Evolutionary conservation across 108 stramenopile genomes (phyloP), one percentile per base, ranked within the genome.

Genomic region (Licmophora abbreviata): DNA sequence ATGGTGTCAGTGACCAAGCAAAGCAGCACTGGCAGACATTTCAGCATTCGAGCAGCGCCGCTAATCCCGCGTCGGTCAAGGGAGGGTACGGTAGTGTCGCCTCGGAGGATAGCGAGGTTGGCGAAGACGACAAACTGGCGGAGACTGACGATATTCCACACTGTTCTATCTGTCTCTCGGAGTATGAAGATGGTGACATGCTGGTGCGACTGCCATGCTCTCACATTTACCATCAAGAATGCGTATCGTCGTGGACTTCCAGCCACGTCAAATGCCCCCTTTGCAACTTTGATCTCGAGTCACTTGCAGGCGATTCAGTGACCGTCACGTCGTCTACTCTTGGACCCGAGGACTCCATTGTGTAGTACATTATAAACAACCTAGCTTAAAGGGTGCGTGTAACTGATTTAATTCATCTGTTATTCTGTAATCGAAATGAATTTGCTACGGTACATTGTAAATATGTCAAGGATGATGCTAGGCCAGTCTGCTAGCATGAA

Each of bases 141-240:
- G 68, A 66, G 11, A 29, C 41, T 22, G 38, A 51, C 10, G 70
- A 71, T 43, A 54, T 59, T 22, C 82, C 80, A 28, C 68, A 77
- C 29, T 93, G 92, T 54, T 81, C 79, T 8, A 89, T 93, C 51
- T 93, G 92, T 65, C 61, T 93, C 3, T 70, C 81, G 30, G 92
- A 93, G 35, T 93, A 89, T 54, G 88, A 93, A 66, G 66, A 72
- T 11, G 77, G 77, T 14, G 92, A 89, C 30, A 56, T 49, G 17
- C 51, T 86, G 22, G 74, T 69, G 12, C 50, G 64, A 8, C 53
- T 93, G 22, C 83, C 87, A 3, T 93, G 92, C 48, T 40, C 58
- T 22, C 92, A 93, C 52, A 30, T 86, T 6, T 93, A 81, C 51
- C 92, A 93, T 47, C 68, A 77, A 10, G 78, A 82, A 20, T 93